Evolutionary conservation across 768 basidiomycete species (phyloP).

Genomic region (Russula emetica): DNA sequence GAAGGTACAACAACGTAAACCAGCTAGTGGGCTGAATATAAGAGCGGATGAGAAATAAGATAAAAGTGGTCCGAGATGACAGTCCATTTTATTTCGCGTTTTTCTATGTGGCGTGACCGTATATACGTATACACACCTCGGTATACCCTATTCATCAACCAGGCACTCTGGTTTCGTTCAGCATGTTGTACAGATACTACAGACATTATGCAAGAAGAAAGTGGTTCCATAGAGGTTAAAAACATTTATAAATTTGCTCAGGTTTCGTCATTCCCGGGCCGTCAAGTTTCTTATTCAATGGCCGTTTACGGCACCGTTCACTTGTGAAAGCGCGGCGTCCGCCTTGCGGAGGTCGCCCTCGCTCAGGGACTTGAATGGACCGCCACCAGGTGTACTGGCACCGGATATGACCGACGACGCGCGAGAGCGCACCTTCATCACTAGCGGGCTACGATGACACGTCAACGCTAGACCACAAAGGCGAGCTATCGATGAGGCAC

Average conservation of each 20-base stretch:
- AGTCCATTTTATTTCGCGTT: not conserved
- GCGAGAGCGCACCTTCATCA: constrained; percentile 85
- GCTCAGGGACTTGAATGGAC: constrained; percentile 70
- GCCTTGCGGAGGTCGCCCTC: constrained; percentile 85
- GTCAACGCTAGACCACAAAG: constrained; percentile 2
- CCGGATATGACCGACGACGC: constrained; percentile 70
- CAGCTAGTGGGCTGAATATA: not conserved
- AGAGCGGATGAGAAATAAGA: not conserved
- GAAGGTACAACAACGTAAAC: not conserved
- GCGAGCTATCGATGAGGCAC: constrained; percentile 35
- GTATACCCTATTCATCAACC: not conserved
- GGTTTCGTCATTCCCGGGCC: not conserved
- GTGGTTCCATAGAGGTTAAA: constrained; percentile 7
- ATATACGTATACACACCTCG: too few relatives aligned
- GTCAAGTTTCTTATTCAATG: constrained; percentile 6
- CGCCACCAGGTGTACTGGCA: constrained; percentile 85
- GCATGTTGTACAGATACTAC: constrained; percentile 19
- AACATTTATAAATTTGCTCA: constrained; percentile 18
- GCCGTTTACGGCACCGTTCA: constrained; percentile 33
- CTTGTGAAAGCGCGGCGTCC: constrained; percentile 78
- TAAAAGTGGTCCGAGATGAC: constrained; percentile 19
- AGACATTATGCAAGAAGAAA: constrained; percentile 23
- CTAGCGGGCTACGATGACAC: constrained; percentile 58
- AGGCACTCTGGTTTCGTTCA: constrained; percentile 8
- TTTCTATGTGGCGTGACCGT: constrained; percentile 5